Evolutionary conservation across 495 filamentous ascomycete genomes (phyloP).

Genomic region (Xylaria venustula): DNA sequence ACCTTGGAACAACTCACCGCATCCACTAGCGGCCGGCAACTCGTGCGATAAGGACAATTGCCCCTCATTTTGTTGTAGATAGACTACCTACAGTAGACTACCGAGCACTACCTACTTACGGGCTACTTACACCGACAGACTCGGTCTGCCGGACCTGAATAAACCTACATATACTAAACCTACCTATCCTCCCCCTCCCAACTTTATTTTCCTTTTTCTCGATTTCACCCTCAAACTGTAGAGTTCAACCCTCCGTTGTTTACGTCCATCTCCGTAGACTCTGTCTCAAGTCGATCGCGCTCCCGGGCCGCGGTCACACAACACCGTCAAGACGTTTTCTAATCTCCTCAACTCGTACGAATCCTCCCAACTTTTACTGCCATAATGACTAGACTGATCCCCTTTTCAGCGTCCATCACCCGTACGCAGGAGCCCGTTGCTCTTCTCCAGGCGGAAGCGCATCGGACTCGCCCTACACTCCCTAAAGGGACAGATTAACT

Average conservation of each 20-base stretch:
- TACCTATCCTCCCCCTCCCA: not conserved
- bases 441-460: constrained; percentile 83
- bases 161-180: no score
- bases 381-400: constrained; percentile 11
- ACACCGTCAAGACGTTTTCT: constrained; percentile 82
- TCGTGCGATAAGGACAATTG: constrained; percentile 5
- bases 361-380: constrained; percentile 7
- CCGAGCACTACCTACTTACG: no score
- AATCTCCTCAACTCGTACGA: constrained; percentile 85
- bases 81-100: not conserved
- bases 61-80: not conserved
- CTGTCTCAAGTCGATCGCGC: constrained; percentile 47
- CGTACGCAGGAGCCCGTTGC: constrained; percentile 95
- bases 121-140: no score
- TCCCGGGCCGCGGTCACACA: constrained; percentile 53
- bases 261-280: not conserved
- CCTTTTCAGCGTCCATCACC: constrained; percentile 77
- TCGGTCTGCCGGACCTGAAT: not conserved
- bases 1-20: constrained; percentile 2
- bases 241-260: not conserved
- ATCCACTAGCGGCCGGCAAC: not conserved
- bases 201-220: not conserved
- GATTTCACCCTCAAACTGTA: not conserved
- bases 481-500: constrained; percentile 51
- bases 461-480: constrained; percentile 70